phyloP scores from a whole-genome alignment of 2,329 filamentous ascomycete genomes.

The Ophiocordyceps sinensis region DNA sequence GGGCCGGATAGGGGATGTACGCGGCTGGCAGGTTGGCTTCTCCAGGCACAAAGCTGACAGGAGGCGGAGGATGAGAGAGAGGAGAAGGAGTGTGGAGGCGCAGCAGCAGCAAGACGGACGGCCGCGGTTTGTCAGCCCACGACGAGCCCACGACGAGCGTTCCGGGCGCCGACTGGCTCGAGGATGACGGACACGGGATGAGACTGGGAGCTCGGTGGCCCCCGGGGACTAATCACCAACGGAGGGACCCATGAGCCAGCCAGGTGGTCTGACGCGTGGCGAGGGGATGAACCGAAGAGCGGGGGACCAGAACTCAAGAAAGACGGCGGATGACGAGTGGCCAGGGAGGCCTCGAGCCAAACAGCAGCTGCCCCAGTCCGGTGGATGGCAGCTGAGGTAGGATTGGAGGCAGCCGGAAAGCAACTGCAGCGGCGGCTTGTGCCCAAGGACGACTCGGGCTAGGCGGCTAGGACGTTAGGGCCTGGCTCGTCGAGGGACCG shows the following conservation, averaged over 20 bases:
- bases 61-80: too few species aligned
- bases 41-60: too few species aligned
- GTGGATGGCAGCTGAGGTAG: not conserved
- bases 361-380: too few species aligned
- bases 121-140: too few species aligned
- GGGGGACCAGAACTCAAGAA: not conserved
- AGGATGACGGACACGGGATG: too few species aligned
- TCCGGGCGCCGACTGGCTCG: too few species aligned
- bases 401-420: not conserved
- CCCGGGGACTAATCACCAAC: not conserved
- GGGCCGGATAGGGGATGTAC: not conserved
- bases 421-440: too few species aligned
- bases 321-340: not conserved
- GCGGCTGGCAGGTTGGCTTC: not conserved
- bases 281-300: not conserved
- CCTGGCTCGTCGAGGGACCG: not conserved
- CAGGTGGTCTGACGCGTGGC: not conserved
- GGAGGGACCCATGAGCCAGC: not conserved
- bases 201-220: too few species aligned
- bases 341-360: too few species aligned
- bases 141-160: too few species aligned
- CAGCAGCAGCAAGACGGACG: too few species aligned
- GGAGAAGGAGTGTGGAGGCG: too few species aligned
- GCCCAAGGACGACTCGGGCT: not conserved
- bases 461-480: not conserved